These are phyloP conservation scores for Colletotrichum aenigma DNA, from an alignment of 2,329 filamentous ascomycete genomes.

Conservation along the genomic window DNA sequence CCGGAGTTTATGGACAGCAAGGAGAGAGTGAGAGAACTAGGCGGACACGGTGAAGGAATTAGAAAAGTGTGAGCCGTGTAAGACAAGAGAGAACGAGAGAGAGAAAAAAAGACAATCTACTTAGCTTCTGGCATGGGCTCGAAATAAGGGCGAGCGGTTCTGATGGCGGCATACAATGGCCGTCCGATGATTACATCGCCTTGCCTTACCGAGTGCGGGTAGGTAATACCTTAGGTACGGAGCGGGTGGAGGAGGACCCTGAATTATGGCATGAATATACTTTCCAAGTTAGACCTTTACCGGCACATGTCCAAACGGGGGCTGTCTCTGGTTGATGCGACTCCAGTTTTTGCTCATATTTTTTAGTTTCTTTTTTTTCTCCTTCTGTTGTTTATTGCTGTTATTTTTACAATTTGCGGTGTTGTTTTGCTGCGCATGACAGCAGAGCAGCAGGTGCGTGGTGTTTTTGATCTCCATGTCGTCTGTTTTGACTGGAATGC, in stretches of 20 bases:
- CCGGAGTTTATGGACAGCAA: background rate
- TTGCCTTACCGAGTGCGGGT: background rate
- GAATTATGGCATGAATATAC: constrained; percentile 4
- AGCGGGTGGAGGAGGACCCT: constrained; percentile 3
- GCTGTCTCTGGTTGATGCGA: background rate
- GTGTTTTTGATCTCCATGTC: background rate
- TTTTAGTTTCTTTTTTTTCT: background rate
- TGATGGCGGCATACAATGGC: background rate
- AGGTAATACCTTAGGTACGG: background rate
- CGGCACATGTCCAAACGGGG: background rate
- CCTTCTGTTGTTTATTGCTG: background rate
- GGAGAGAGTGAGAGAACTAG: background rate
- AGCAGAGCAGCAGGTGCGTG: background rate
- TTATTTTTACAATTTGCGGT: background rate
- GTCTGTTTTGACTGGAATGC: background rate
- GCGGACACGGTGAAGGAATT: background rate
- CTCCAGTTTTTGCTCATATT: background rate
- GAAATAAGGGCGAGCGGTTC: background rate
- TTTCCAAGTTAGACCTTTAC: background rate
- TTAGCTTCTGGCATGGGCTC: background rate
- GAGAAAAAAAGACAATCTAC: background rate
- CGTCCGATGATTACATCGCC: background rate
- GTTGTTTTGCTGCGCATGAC: background rate
- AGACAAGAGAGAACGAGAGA: background rate
- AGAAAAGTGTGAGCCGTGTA: background rate